phyloP scores from a whole-genome alignment of 2,329 filamentous ascomycete genomes.

The Fusarium hostae region DNA sequence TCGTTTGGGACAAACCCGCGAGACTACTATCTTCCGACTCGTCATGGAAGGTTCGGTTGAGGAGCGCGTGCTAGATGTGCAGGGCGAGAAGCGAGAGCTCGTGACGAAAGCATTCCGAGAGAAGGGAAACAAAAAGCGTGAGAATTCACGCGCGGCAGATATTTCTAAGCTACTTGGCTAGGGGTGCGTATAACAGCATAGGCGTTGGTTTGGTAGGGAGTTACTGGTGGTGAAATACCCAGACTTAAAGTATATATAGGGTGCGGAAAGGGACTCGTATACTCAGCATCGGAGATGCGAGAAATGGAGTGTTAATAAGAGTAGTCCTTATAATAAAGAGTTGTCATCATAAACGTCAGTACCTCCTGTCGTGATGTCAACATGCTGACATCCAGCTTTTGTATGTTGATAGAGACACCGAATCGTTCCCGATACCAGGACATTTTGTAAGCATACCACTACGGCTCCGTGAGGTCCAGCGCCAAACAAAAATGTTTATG shows the following conservation, averaged over 20 bases:
- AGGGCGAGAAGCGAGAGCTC: constrained; percentile 80
- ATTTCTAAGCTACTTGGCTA: constrained; percentile 60
- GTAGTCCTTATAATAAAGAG: background rate
- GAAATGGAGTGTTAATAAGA: background rate
- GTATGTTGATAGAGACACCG: background rate
- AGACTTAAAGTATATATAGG: background rate
- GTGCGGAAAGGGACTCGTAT: background rate
- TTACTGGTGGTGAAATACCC: constrained; percentile 6
- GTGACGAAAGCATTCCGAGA: constrained; percentile 85
- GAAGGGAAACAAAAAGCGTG: constrained; percentile 67
- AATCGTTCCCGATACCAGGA: background rate
- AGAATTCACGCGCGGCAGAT: constrained; percentile 68
- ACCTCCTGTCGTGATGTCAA: background rate
- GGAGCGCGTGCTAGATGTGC: constrained; percentile 81
- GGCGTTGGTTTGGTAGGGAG: background rate
- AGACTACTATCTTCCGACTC: constrained; percentile 82
- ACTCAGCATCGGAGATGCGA: background rate
- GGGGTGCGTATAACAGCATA: background rate
- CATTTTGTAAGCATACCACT: background rate
- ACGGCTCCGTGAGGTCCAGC: no score
- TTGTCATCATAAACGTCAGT: background rate
- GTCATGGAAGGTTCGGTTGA: constrained; percentile 85
- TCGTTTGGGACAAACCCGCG: constrained; percentile 81
- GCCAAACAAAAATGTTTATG: background rate
- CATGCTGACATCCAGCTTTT: background rate